Conservation (phyloP, 176 grass and related monocot species). For the Saccharum spontaneum region DNA sequence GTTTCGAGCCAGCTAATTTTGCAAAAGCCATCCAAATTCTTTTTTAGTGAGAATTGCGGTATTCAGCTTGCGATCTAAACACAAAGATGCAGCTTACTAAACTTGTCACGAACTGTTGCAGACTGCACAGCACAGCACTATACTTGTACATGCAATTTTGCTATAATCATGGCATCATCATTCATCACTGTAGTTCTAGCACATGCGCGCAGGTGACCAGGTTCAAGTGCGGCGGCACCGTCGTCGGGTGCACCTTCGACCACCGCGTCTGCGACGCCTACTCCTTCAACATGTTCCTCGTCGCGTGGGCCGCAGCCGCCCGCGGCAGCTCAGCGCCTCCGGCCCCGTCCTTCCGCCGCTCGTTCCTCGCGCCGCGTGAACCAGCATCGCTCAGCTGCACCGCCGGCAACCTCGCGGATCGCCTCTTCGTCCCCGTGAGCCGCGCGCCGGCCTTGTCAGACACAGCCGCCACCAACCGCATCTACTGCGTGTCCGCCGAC, state of each 20-base stretch:
- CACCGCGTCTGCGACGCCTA: constrained; percentile 85
- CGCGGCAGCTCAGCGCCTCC: background rate
- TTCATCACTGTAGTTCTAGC: background rate
- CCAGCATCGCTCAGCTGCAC: background rate
- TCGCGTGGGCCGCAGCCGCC: constrained; percentile 53
- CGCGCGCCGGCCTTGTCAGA: background rate
- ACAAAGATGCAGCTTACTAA: too few species aligned
- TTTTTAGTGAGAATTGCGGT: too few species aligned
- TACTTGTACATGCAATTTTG: background rate
- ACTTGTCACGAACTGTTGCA: too few species aligned
- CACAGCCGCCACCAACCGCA: constrained; percentile 47
- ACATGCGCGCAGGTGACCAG: constrained; percentile 47
- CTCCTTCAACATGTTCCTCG: constrained; percentile 80
- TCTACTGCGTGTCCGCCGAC: constrained; percentile 43
- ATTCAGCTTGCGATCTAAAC: too few species aligned
- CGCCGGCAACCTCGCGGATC: constrained; percentile 42
- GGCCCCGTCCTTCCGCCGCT: constrained; percentile 44
- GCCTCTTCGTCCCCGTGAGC: constrained; percentile 38
- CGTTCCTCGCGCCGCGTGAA: constrained; percentile 40
- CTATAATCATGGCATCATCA: background rate
- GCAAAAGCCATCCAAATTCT: too few species aligned
- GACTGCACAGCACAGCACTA: too few species aligned
- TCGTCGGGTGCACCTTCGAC: constrained; percentile 74
- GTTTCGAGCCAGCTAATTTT: too few species aligned
- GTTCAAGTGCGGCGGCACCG: constrained; percentile 57